A percentile compares a stretch with the other conserved stretches of the same genome.
These are phyloP conservation scores for Biancaea sappan DNA, from an alignment of 306 rosid species.

Conservation along the genomic window DNA sequence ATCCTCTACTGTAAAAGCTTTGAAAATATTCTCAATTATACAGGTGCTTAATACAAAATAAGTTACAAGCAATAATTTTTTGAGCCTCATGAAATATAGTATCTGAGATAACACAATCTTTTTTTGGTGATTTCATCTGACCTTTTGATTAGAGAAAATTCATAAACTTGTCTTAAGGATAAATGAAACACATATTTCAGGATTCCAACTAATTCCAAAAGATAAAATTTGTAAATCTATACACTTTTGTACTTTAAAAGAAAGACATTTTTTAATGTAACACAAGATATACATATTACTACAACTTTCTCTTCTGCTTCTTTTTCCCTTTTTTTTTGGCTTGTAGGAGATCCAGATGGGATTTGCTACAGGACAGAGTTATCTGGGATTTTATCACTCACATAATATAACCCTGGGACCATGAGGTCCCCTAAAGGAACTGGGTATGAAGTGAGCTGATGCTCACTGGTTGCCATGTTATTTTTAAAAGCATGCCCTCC, in stretches of 20 bases:
- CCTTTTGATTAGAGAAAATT: background rate
- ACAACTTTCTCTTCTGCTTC: too few relatives aligned
- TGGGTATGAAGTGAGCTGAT: background rate
- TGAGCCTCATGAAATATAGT: background rate
- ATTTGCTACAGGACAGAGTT: too few relatives aligned
- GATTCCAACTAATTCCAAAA: background rate
- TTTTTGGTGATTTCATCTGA: background rate
- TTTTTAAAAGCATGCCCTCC: background rate
- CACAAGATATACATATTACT: background rate
- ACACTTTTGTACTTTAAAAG: too few relatives aligned
- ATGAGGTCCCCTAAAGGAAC: too few relatives aligned
- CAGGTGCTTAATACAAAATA: constrained; percentile 3
- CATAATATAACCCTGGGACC: too few relatives aligned
- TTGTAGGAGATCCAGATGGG: too few relatives aligned
- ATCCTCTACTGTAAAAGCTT: background rate
- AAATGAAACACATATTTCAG: background rate
- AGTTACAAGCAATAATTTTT: background rate
- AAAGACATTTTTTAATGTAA: background rate
- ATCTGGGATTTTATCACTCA: too few relatives aligned
- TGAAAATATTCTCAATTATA: background rate
- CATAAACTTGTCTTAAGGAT: background rate
- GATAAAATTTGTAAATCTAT: too few relatives aligned
- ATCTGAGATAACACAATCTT: background rate
- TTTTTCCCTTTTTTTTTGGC: background rate
- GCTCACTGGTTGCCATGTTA: background rate